Conservation (phyloP, 148 eudicot genomes). For the Vaccinium macrocarpon region DNA sequence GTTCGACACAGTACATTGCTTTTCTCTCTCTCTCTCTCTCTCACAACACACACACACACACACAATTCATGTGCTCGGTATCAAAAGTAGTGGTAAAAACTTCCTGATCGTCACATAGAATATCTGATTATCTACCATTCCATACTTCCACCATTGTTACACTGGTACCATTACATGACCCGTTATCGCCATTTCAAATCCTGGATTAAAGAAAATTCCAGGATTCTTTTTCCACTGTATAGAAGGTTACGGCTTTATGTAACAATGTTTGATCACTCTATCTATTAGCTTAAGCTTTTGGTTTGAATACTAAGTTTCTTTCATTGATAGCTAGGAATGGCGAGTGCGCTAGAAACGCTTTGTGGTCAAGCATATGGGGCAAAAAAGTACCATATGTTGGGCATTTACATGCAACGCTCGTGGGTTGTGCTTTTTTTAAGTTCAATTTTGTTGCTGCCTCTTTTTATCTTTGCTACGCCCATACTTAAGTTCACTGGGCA, state of each 20-base stretch:
- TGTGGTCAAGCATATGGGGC: slow-evolving; percentile 61
- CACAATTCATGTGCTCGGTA: too few relatives aligned
- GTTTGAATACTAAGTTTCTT: neutral
- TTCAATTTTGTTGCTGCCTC: slow-evolving; percentile 25
- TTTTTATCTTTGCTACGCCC: slow-evolving; percentile 32
- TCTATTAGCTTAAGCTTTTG: neutral
- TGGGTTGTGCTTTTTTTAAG: slow-evolving; percentile 29
- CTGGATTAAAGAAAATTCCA: neutral
- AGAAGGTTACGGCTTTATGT: neutral
- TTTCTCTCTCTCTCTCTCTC: too few relatives aligned
- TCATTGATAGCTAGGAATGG: slow-evolving; percentile 43
- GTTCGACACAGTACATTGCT: too few relatives aligned
- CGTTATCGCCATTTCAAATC: neutral
- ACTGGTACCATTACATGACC: neutral
- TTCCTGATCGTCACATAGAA: too few relatives aligned
- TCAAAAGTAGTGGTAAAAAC: too few relatives aligned
- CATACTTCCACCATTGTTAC: neutral
- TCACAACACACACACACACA: too few relatives aligned
- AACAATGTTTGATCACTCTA: neutral
- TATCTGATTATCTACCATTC: neutral
- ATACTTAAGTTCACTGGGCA: slow-evolving; percentile 32
- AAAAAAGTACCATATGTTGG: slow-evolving; percentile 42
- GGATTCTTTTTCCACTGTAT: neutral
- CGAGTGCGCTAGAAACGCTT: slow-evolving; percentile 49
- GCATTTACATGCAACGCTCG: slow-evolving; percentile 41